Conservation (phyloP, 176 grass and related monocot species). For the Raddia guianensis region DNA sequence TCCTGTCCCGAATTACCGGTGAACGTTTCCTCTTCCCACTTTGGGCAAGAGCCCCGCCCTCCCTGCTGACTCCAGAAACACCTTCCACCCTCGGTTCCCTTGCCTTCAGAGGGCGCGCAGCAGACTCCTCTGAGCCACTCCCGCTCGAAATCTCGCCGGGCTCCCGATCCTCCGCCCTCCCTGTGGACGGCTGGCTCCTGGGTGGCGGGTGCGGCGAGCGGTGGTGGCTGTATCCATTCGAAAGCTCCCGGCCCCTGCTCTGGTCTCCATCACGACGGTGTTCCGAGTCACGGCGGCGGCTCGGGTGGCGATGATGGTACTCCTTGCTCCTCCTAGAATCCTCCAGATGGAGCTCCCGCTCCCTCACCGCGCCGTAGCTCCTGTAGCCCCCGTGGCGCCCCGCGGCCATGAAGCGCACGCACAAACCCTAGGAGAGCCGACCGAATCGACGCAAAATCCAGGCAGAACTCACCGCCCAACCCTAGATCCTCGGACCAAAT, state of each 20-base stretch:
- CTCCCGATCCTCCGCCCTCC: conserved; percentile 58
- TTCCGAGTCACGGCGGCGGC: conserved; percentile 12
- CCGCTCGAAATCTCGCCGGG: conserved; percentile 62
- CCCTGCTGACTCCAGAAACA: conserved; percentile 3
- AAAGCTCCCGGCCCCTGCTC: conserved; percentile 27
- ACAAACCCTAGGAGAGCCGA: conserved; percentile 25
- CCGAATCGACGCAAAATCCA: conserved; percentile 22
- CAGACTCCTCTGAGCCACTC: conserved; percentile 58
- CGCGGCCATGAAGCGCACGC: conserved; percentile 41
- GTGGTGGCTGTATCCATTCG: conserved; percentile 5
- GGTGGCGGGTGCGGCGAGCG: conserved; percentile 23
- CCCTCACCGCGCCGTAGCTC: conserved; percentile 40
- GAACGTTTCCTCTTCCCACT: conserved; percentile 76
- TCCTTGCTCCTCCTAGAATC: conserved; percentile 55
- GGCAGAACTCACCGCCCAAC: neutral
- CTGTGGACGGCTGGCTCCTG: conserved; percentile 11
- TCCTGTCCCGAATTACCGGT: conserved; percentile 54
- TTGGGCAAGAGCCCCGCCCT: conserved; percentile 7
- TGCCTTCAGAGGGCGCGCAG: conserved; percentile 12
- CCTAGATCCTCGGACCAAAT: conserved; percentile 28
- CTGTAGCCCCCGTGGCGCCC: conserved; percentile 41
- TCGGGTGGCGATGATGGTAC: conserved; percentile 9
- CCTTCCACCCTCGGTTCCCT: conserved; percentile 33
- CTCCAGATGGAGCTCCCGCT: conserved; percentile 37
- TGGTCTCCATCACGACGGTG: conserved; percentile 14